phyloP scores from a whole-genome alignment of 441 rosid genomes.

The Arabidopsis lyrata region DNA sequence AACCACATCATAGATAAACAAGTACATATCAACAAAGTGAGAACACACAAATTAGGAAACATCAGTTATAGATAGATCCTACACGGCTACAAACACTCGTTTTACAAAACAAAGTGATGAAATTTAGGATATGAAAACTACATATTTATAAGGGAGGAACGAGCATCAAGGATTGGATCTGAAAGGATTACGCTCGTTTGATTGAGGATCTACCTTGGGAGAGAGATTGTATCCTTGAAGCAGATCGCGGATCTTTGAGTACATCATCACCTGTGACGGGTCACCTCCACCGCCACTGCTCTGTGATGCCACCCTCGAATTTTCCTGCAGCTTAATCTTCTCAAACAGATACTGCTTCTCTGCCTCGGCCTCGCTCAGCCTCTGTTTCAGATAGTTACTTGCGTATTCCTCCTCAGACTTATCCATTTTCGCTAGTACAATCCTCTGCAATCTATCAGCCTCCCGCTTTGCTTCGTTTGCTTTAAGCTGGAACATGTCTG shows the following conservation, averaged over 20 bases:
- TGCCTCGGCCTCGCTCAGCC: slow-evolving; percentile 93
- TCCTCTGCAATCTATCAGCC: slow-evolving; percentile 88
- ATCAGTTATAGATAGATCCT: slow-evolving; percentile 5
- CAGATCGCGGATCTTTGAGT: slow-evolving; percentile 68
- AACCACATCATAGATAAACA: slow-evolving; percentile 16
- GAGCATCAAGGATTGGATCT: slow-evolving; percentile 52
- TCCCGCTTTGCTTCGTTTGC: slow-evolving; percentile 92
- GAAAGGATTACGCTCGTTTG: slow-evolving; percentile 57
- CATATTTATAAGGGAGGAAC: not conserved
- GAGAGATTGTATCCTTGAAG: slow-evolving; percentile 55
- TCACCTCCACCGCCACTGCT: slow-evolving; percentile 80
- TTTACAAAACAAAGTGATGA: slow-evolving; percentile 20
- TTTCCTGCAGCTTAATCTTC: slow-evolving; percentile 90
- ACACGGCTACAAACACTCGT: slow-evolving; percentile 22
- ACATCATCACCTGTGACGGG: slow-evolving; percentile 71
- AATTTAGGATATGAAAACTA: slow-evolving; percentile 12
- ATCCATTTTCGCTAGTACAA: slow-evolving; percentile 85
- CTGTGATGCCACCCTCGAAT: slow-evolving; percentile 65
- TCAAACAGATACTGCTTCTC: slow-evolving; percentile 94
- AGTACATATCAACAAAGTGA: slow-evolving; percentile 29
- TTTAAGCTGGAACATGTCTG: slow-evolving; percentile 97
- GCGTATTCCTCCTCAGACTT: slow-evolving; percentile 96
- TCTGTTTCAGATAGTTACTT: slow-evolving; percentile 82
- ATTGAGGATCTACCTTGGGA: slow-evolving; percentile 55
- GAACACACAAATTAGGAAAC: slow-evolving; percentile 7